Evolutionary conservation across 352 stramenopile genomes (phyloP).

Genomic region (Globisporangium cylindrosporum): DNA sequence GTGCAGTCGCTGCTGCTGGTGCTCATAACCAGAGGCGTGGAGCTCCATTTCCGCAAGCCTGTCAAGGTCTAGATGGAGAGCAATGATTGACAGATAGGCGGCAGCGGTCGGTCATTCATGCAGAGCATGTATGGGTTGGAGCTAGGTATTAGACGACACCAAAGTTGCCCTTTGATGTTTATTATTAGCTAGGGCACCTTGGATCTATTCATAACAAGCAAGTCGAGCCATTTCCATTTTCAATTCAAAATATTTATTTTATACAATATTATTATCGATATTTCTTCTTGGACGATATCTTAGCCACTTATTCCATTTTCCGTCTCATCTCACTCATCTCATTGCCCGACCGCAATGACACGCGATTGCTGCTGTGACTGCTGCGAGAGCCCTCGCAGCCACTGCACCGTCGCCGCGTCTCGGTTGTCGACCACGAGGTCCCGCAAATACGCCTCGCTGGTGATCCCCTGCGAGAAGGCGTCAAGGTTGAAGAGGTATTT

Average conservation of each 20-base stretch:
- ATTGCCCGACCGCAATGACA: not conserved
- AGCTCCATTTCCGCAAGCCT: conserved; percentile 6
- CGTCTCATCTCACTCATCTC: not conserved
- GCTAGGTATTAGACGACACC: not conserved
- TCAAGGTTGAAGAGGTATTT: not conserved
- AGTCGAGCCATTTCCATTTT: not conserved
- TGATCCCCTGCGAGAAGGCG: not conserved
- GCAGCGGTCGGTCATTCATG: not conserved
- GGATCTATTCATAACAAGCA: not conserved
- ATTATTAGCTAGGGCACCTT: not conserved
- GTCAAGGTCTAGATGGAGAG: not conserved
- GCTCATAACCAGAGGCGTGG: conserved; percentile 14
- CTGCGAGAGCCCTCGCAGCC: not conserved
- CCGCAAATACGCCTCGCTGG: not conserved
- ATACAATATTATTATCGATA: not conserved
- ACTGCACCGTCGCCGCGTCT: not conserved
- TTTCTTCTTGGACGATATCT: not conserved
- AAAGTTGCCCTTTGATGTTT: not conserved
- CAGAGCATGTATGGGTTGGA: not conserved
- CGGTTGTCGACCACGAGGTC: not conserved
- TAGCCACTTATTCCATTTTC: not conserved
- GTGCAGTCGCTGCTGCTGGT: conserved; percentile 38
- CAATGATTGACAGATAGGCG: not conserved
- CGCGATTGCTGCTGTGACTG: not conserved
- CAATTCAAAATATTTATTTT: not conserved